Percentiles rank a stretch among this genome's conserved stretches.
These are phyloP conservation scores for Porpolomopsis calyptriformis DNA, from an alignment of 768 basidiomycete genomes.

Conservation along the genomic window DNA sequence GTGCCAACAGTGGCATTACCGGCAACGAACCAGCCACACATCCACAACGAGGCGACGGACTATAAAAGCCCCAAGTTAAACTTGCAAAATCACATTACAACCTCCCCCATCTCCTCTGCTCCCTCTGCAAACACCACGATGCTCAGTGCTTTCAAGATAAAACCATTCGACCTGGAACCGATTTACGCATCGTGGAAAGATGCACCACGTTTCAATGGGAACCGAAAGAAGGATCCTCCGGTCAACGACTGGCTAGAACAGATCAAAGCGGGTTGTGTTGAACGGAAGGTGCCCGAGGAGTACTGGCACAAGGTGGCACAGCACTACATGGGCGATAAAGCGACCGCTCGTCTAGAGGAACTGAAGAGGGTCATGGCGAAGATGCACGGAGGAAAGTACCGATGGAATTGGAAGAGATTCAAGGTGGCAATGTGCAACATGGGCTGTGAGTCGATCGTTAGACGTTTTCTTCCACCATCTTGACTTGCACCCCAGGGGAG, in stretches of 20 bases:
- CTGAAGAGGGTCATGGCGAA: conserved; percentile 64
- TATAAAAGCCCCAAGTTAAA: too few species aligned
- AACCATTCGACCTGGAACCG: conserved; percentile 65
- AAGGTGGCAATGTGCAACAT: conserved; percentile 69
- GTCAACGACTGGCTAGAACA: conserved; percentile 66
- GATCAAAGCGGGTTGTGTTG: conserved; percentile 61
- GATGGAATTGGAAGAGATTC: conserved; percentile 80
- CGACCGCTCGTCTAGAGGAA: conserved; percentile 56
- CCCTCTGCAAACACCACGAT: conserved; percentile 21
- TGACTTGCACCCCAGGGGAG: conserved; percentile 40
- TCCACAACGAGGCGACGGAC: too few species aligned
- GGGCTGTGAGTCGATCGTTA: conserved; percentile 56
- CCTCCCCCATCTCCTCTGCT: neutral
- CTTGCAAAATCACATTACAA: too few species aligned
- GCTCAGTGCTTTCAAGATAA: conserved; percentile 72
- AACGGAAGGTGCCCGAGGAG: conserved; percentile 65
- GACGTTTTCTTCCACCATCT: neutral
- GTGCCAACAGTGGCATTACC: too few species aligned
- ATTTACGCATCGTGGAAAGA: conserved; percentile 55
- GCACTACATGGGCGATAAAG: conserved; percentile 62
- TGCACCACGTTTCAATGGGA: conserved; percentile 57
- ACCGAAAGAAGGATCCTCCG: conserved; percentile 54
- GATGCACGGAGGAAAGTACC: conserved; percentile 66
- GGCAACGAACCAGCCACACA: too few species aligned
- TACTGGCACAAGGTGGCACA: conserved; percentile 78